Percentiles rank a stretch among this genome's conserved stretches.
Conservation (phyloP, 192 early-diverging fungal genomes). For the Geosiphon pyriformis region DNA sequence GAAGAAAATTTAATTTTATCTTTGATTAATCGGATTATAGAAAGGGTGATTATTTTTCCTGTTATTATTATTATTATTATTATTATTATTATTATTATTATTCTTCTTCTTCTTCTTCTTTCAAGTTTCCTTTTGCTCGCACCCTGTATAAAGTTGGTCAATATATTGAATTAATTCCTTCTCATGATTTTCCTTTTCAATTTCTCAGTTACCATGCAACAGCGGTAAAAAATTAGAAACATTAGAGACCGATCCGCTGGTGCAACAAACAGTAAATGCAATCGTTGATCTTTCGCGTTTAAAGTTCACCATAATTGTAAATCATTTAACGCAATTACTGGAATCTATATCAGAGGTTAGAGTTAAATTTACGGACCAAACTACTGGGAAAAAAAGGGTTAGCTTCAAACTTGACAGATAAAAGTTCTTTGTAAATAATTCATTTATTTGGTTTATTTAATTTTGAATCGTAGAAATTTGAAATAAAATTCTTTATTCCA, state of each 20-base stretch:
- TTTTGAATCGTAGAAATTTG: too few relatives aligned
- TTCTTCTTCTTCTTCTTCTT: too few relatives aligned
- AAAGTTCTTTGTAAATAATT: too few relatives aligned
- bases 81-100: too few relatives aligned
- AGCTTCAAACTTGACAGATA: background rate
- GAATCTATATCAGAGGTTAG: constrained; percentile 65
- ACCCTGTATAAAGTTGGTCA: background rate
- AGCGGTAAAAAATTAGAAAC: constrained; percentile 57
- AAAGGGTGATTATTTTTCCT: constrained; percentile 30
- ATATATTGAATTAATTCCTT: constrained; percentile 15
- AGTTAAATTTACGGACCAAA: constrained; percentile 6
- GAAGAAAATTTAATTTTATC: constrained; percentile 37
- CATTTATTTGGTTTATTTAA: too few relatives aligned
- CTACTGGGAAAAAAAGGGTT: background rate
- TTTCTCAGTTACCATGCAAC: constrained; percentile 62
- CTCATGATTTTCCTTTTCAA: background rate
- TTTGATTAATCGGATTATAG: constrained; percentile 37
- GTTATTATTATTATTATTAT: too few relatives aligned
- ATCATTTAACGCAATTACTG: constrained; percentile 60
- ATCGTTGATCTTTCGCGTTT: constrained; percentile 71
- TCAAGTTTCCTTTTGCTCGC: background rate
- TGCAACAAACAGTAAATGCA: constrained; percentile 70
- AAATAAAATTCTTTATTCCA: too few relatives aligned
- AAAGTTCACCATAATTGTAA: constrained; percentile 61
- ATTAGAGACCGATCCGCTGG: constrained; percentile 68